phyloP scores from a whole-genome alignment of 805 yeast genomes.

The Cyberlindnera mrakii region DNA sequence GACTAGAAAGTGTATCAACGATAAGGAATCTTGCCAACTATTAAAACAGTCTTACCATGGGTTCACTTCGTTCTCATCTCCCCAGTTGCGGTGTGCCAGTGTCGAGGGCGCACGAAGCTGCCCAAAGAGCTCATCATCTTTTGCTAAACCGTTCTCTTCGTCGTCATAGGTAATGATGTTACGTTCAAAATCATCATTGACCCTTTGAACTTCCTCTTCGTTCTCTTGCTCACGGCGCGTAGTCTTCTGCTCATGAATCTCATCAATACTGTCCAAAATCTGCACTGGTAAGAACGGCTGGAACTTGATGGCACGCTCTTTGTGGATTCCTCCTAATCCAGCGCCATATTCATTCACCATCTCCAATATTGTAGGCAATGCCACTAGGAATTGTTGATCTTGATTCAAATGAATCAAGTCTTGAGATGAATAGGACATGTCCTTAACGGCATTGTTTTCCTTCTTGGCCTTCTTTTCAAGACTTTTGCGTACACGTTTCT shows the following conservation, averaged over 20 bases:
- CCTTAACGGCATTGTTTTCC: constrained; percentile 5
- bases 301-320: constrained; percentile 45
- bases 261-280: constrained; percentile 67
- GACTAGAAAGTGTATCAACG: too few species aligned
- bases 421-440: constrained; percentile 16
- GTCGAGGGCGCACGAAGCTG: constrained; percentile 43
- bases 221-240: constrained; percentile 20
- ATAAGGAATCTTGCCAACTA: too few species aligned
- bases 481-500: constrained; percentile 26
- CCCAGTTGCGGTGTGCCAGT: constrained; percentile 47
- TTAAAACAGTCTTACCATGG: constrained; percentile 45
- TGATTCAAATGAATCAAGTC: constrained; percentile 40
- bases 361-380: constrained; percentile 67
- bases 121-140: constrained; percentile 44
- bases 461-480: constrained; percentile 10
- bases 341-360: constrained; percentile 72
- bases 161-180: constrained; percentile 2
- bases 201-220: constrained; percentile 11
- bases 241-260: constrained; percentile 43
- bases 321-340: constrained; percentile 58
- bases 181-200: constrained; percentile 11
- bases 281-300: constrained; percentile 72
- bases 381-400: constrained; percentile 15
- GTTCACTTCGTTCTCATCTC: constrained; percentile 43
- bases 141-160: constrained; percentile 11